These are phyloP conservation scores for Dissoconium aciculare DNA, from an alignment of 2,329 filamentous ascomycete species.

Conservation along the genomic window DNA sequence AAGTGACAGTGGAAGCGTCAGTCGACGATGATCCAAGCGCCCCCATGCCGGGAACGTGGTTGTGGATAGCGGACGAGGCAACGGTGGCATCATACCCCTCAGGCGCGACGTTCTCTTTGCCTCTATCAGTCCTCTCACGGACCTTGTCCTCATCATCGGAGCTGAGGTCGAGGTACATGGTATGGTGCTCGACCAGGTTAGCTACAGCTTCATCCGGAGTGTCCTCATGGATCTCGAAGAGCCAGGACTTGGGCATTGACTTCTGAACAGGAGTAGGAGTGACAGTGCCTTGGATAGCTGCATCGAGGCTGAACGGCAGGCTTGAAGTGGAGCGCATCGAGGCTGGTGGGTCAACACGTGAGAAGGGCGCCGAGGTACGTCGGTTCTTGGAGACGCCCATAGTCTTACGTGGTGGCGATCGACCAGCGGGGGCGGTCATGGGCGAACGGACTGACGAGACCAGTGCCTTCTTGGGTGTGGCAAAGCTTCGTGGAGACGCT, in stretches of 20 bases:
- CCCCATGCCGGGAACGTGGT: too few species aligned
- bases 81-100: conserved; percentile 26
- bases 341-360: conserved; percentile 55
- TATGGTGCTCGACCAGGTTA: conserved; percentile 83
- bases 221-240: conserved; percentile 91
- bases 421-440: conserved; percentile 54
- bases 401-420: conserved; percentile 61
- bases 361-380: conserved; percentile 48
- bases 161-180: conserved; percentile 72
- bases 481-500: conserved; percentile 11
- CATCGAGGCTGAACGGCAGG: conserved; percentile 69
- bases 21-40: conserved; percentile 2
- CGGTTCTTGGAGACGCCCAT: conserved; percentile 46
- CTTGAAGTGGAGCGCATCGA: conserved; percentile 28
- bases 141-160: conserved; percentile 63
- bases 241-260: conserved; percentile 50
- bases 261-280: conserved; percentile 42
- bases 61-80: conserved; percentile 11
- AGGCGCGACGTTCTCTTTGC: conserved; percentile 91
- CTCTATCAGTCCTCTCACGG: conserved; percentile 44
- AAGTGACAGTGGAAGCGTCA: conserved; percentile 2
- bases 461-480: conserved; percentile 25
- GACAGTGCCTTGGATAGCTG: conserved; percentile 64
- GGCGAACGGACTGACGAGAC: conserved; percentile 29
- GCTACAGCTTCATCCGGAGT: conserved; percentile 79